phyloP scores from a whole-genome alignment of 140 eudicot genomes.

The Oenanthe javanica region DNA sequence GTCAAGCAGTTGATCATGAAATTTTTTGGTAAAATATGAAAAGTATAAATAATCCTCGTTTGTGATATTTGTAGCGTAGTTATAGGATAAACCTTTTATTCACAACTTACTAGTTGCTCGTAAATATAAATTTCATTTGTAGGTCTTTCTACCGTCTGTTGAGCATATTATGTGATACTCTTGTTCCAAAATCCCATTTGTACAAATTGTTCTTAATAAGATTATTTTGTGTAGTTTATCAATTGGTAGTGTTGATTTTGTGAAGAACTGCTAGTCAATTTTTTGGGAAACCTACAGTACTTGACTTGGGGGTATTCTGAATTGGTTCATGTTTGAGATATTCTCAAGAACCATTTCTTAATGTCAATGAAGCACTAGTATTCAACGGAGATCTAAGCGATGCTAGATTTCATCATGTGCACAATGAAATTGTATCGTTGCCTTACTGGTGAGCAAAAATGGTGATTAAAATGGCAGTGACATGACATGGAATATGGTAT shows the following conservation, averaged over 20 bases:
- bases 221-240: neutral
- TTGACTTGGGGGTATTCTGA: neutral
- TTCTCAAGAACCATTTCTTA: too few species aligned
- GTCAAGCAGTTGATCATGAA: conserved; percentile 26
- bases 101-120: neutral
- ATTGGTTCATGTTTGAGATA: too few species aligned
- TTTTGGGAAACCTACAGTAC: neutral
- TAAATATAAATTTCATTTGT: neutral
- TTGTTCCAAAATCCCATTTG: neutral
- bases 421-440: conserved; percentile 19
- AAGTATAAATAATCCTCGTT: conserved; percentile 31
- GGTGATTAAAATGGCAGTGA: conserved; percentile 18
- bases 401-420: conserved; percentile 14
- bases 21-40: conserved; percentile 39
- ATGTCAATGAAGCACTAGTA: too few species aligned
- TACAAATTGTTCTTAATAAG: conserved; percentile 1
- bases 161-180: neutral
- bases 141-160: neutral
- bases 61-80: conserved; percentile 9
- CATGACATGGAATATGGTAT: conserved; percentile 27
- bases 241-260: neutral
- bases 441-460: conserved; percentile 18
- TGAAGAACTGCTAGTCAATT: neutral
- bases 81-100: neutral
- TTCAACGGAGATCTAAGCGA: too few species aligned